Evolutionary conservation across 2,329 filamentous ascomycete species (phyloP).

Genomic region (Cordyceps militaris): DNA sequence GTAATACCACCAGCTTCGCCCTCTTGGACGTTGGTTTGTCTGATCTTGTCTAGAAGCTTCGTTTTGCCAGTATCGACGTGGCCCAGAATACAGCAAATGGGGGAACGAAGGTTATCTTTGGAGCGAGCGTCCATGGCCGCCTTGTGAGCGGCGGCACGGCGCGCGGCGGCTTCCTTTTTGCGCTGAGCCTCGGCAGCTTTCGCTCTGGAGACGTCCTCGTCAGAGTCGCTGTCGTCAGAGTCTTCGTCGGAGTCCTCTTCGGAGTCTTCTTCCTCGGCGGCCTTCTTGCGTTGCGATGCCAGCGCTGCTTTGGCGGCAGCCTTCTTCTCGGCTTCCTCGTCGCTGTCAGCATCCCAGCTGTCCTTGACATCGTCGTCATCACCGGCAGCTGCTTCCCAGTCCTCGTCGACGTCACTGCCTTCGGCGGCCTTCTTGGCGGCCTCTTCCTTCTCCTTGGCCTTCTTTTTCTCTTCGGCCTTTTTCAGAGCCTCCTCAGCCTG

Average conservation of each 20-base stretch:
- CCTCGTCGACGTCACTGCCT: slow-evolving; percentile 62
- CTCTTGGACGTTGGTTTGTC: slow-evolving; percentile 97
- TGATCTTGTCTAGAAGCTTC: slow-evolving; percentile 97
- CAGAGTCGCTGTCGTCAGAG: slow-evolving; percentile 49
- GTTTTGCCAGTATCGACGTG: slow-evolving; percentile 99
- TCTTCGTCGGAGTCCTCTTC: slow-evolving; percentile 22
- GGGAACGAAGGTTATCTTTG: slow-evolving; percentile 89
- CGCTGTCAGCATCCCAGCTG: slow-evolving; percentile 85
- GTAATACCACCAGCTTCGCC: slow-evolving; percentile 99
- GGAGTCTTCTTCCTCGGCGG: slow-evolving; percentile 44
- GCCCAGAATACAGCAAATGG: slow-evolving; percentile 98
- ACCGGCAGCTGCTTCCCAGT: slow-evolving; percentile 82
- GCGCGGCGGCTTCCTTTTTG: slow-evolving; percentile 83
- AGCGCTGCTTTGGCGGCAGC: slow-evolving; percentile 11
- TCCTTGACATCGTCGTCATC: slow-evolving; percentile 80
- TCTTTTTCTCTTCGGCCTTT: slow-evolving; percentile 55
- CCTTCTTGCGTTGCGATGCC: slow-evolving; percentile 15
- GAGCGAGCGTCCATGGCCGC: slow-evolving; percentile 86
- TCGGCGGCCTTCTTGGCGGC: slow-evolving; percentile 48
- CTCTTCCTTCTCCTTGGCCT: slow-evolving; percentile 49
- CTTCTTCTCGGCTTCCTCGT: slow-evolving; percentile 54
- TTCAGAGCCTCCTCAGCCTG: slow-evolving; percentile 63
- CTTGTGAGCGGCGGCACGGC: slow-evolving; percentile 83
- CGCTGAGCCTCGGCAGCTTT: slow-evolving; percentile 65
- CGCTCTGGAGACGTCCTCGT: slow-evolving; percentile 69